Conservation (phyloP, 495 filamentous ascomycete genomes). For the Hyaloscypha finlandica region DNA sequence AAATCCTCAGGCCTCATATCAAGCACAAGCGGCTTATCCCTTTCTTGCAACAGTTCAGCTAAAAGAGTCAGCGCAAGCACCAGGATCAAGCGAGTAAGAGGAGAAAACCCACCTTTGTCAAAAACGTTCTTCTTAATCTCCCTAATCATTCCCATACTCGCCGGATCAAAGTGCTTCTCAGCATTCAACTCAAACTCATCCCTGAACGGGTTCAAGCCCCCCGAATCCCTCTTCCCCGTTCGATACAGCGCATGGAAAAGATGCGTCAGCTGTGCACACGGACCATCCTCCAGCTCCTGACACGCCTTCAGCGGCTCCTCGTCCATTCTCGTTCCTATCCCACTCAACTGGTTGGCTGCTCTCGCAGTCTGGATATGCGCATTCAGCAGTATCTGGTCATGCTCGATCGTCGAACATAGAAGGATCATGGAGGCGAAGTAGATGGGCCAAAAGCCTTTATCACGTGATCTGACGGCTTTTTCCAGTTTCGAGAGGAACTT, state of each 20-base stretch:
- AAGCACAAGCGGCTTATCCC: constrained; percentile 4
- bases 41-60: not conserved
- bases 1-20: constrained; percentile 3
- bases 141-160: constrained; percentile 9
- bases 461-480: constrained; percentile 3
- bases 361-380: constrained; percentile 4
- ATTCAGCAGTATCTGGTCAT: not conserved
- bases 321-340: not conserved
- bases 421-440: constrained; percentile 14
- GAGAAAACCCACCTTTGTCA: not conserved
- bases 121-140: constrained; percentile 8
- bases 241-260: constrained; percentile 25
- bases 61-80: not conserved
- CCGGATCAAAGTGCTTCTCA: constrained; percentile 7
- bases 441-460: constrained; percentile 19
- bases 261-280: constrained; percentile 16
- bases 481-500: constrained; percentile 11
- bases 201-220: constrained; percentile 22
- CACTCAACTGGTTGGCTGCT: not conserved
- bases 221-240: constrained; percentile 17
- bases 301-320: constrained; percentile 6
- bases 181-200: not conserved
- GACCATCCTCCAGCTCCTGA: constrained; percentile 1
- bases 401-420: constrained; percentile 18
- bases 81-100: not conserved